Base-by-base conservation (phyloP, 495 filamentous ascomycete species). In the Penicillium pancosmium region DNA sequence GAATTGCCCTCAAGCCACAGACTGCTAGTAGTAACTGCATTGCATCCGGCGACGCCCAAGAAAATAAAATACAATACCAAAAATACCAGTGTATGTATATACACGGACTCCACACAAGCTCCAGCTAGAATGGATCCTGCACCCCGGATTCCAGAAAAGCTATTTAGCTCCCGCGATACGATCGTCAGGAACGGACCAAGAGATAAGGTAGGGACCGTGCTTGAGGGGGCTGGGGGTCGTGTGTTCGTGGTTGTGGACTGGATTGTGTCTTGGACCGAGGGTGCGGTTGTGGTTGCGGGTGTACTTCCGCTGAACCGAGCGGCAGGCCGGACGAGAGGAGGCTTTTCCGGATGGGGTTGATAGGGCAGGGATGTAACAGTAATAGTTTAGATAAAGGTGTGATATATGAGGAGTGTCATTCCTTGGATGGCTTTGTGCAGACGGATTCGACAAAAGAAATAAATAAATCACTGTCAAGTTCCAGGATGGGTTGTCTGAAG, bases 131-230 rank as follows among this genome's bases (percentile, higher is more conserved):
- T 35, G 19, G 57, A 18, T 10, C 34, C 54, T 59, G 43, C 46
- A 65, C 65, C 67, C 67, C 67, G 51, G 67, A 70, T 69, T 62
- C 8, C 52, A 62, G 15, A 5, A n/a, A 38, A 58, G 60, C 43
- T 43, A 27, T 10, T 9, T 48, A 31, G 43, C 35, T 21, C 23
- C 13, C 16, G 47, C 27, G 35, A 16, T 50, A 21, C 16, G 55
- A 65, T 61, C 55, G 18, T 16, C 60, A 63, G 57, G 63, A 48
- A 63, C 60, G 27, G 34, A 36, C 8, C 44, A n/a, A 38, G 35
- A 31, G 10, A 59, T 65, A 67, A 67, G 60, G 44, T 65, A 58
- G 46, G 67, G 67, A 59, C 67, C 59, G 64, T 67, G 67, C 64
- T 56, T 36, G 56, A 54, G 23, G 46, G 50, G 25, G 56, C 36